phyloP scores from a whole-genome alignment of 352 stramenopile species.

The Globisporangium solare region DNA sequence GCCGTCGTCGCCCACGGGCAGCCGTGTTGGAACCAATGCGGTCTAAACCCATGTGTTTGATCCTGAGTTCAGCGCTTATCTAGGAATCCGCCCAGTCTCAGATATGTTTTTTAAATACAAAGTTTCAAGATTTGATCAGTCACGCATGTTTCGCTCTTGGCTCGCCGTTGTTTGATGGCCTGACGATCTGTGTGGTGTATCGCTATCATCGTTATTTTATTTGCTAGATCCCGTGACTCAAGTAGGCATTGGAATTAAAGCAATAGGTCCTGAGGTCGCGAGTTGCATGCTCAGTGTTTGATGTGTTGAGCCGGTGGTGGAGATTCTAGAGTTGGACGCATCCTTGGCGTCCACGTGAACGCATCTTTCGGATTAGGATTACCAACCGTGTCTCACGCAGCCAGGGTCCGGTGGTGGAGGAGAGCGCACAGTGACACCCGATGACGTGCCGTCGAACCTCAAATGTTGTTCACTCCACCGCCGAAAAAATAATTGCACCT shows the following conservation, averaged over 20 bases:
- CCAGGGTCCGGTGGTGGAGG: neutral
- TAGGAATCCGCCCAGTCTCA: neutral
- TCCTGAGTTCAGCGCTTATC: neutral
- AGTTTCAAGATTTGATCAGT: too few species aligned
- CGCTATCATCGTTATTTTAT: too few species aligned
- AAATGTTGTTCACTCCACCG: neutral
- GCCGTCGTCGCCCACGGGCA: constrained; percentile 1
- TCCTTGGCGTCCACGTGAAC: neutral
- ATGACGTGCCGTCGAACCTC: neutral
- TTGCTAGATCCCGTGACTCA: too few species aligned
- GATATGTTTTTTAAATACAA: too few species aligned
- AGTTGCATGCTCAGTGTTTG: too few species aligned
- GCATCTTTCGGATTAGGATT: neutral
- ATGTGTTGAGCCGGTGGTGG: neutral
- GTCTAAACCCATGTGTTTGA: neutral
- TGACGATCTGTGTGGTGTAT: too few species aligned
- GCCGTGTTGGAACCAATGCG: neutral
- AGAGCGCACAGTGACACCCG: neutral
- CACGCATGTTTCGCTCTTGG: too few species aligned
- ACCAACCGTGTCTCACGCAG: neutral
- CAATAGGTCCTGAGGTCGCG: too few species aligned
- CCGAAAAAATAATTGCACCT: too few species aligned
- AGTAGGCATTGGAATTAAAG: too few species aligned
- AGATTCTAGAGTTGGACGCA: neutral
- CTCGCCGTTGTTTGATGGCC: too few species aligned